Conservation (phyloP, 1,139 yeast species). For the Suhomyces guaymorum region DNA sequence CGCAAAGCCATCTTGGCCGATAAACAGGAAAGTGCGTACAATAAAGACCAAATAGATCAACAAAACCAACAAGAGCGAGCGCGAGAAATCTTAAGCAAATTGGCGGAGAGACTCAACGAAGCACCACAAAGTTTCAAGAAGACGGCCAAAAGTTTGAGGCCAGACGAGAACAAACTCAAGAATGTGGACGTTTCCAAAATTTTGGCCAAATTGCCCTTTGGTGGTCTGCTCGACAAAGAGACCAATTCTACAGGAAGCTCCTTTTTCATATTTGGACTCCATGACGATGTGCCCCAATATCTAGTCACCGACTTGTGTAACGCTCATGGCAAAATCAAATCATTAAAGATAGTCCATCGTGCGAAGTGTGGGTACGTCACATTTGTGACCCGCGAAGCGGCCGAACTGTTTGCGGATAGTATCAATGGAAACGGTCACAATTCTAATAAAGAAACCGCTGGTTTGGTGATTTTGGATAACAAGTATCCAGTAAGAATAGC, state of each 20-base stretch:
- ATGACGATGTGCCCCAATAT: conserved; percentile 66
- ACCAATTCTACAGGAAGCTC: conserved; percentile 46
- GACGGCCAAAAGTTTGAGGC: conserved; percentile 7
- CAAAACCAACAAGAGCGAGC: conserved; percentile 30
- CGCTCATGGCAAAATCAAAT: conserved; percentile 46
- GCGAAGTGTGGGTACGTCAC: conserved; percentile 69
- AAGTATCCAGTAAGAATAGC: conserved; percentile 55
- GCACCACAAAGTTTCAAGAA: conserved; percentile 12
- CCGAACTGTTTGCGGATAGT: conserved; percentile 53
- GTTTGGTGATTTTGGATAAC: conserved; percentile 33
- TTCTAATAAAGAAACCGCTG: conserved; percentile 32
- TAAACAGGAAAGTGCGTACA: conserved; percentile 32
- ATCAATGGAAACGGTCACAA: conserved; percentile 33
- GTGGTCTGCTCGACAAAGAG: conserved; percentile 52
- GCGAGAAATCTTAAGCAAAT: conserved; percentile 35
- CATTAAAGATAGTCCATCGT: conserved; percentile 55
- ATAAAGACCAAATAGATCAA: too few relatives aligned
- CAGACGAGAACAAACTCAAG: conserved; percentile 23
- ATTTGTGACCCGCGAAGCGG: conserved; percentile 50
- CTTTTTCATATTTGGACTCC: conserved; percentile 73
- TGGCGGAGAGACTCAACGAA: conserved; percentile 40
- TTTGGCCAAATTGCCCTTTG: conserved; percentile 59
- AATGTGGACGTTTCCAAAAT: conserved; percentile 50
- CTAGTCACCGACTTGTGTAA: conserved; percentile 51
- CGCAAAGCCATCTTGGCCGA: conserved; percentile 47